Evolutionary conservation across 116 monocot genomes (phyloP).

Genomic region (Phalaenopsis hybrid): DNA sequence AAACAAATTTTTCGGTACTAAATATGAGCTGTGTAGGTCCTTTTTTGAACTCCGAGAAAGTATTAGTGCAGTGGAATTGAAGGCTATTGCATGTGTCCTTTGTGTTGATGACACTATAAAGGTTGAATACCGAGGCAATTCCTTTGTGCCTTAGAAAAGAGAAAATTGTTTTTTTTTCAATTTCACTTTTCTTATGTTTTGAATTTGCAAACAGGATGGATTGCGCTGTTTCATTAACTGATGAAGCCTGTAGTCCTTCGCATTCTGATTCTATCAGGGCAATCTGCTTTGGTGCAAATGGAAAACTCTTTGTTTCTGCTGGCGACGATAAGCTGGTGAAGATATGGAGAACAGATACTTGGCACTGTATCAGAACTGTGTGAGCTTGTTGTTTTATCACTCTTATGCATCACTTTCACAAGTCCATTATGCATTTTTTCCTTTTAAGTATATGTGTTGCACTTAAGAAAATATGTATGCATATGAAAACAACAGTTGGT

Average conservation of each 20-base stretch:
- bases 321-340: slow-evolving; percentile 95
- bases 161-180: background rate
- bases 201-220: slow-evolving; percentile 33
- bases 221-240: slow-evolving; percentile 39
- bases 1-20: too few species aligned
- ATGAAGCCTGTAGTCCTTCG: slow-evolving; percentile 39
- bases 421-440: background rate
- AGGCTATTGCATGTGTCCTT: too few species aligned
- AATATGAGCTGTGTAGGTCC: too few species aligned
- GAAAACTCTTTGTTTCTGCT: slow-evolving; percentile 75
- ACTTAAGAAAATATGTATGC: background rate
- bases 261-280: slow-evolving; percentile 79
- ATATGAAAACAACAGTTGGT: background rate
- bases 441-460: background rate
- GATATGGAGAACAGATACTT: slow-evolving; percentile 72
- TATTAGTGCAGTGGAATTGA: too few species aligned
- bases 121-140: too few species aligned
- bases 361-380: slow-evolving; percentile 67
- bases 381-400: slow-evolving; percentile 28
- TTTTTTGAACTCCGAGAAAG: too few species aligned
- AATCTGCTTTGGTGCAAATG: slow-evolving; percentile 61
- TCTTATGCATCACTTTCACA: background rate
- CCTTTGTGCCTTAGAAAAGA: background rate
- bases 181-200: background rate
- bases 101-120: too few species aligned